Conservation (phyloP, 108 stramenopile genomes). For the Fistulifera pelliculosa region DNA sequence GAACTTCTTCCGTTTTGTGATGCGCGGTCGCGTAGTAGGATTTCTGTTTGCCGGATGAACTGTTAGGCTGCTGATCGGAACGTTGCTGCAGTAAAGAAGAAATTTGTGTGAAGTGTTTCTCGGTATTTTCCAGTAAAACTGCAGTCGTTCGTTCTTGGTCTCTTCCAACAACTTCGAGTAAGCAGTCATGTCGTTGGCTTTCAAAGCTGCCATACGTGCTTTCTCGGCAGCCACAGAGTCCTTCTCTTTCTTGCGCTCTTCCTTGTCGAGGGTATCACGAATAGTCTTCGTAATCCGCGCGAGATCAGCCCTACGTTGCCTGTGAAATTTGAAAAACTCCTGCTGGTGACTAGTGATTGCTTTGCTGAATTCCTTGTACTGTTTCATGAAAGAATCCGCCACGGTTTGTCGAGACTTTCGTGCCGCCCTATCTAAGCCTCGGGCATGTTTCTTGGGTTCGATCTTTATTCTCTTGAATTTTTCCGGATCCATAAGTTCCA, state of each 20-base stretch:
- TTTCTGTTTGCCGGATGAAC: neutral
- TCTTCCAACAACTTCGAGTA: conserved; percentile 77
- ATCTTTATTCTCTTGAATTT: conserved; percentile 59
- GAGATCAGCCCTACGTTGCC: conserved; percentile 40
- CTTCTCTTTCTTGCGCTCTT: conserved; percentile 64
- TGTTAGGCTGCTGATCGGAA: conserved; percentile 16
- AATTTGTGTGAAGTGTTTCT: conserved; percentile 73
- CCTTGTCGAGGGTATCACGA: conserved; percentile 60
- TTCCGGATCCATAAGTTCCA: conserved; percentile 44
- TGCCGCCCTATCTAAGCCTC: conserved; percentile 59
- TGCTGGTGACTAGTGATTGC: conserved; percentile 46
- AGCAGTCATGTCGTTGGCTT: conserved; percentile 81
- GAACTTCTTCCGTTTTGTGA: conserved; percentile 62
- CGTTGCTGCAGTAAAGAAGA: conserved; percentile 54
- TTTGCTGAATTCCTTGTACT: conserved; percentile 66
- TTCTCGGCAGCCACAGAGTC: conserved; percentile 54
- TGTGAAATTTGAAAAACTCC: conserved; percentile 77
- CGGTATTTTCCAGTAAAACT: conserved; percentile 82
- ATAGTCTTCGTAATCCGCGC: conserved; percentile 46
- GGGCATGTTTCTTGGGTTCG: conserved; percentile 64
- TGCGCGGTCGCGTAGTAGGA: conserved; percentile 82
- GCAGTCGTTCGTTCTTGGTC: conserved; percentile 75
- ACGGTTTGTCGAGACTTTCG: conserved; percentile 54
- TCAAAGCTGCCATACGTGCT: conserved; percentile 74
- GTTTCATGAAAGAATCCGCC: conserved; percentile 52